Conservation (phyloP, 2,329 filamentous ascomycete genomes). For the Scedosporium apiospermum region DNA sequence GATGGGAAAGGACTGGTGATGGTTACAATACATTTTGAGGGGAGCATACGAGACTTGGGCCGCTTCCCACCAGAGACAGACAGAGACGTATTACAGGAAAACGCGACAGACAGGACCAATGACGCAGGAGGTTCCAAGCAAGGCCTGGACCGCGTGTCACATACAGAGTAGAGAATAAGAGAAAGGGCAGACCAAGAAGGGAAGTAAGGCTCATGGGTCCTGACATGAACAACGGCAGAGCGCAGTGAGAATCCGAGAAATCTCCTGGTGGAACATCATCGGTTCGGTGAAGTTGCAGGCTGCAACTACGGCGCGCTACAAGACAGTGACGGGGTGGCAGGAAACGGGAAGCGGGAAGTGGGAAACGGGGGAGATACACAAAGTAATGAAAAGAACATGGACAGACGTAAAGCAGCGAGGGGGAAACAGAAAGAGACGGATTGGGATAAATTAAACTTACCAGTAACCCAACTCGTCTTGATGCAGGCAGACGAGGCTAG, state of each 20-base stretch:
- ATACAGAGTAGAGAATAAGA: background rate
- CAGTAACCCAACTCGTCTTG: background rate
- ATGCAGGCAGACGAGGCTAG: background rate
- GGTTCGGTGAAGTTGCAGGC: background rate
- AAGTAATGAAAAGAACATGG: background rate
- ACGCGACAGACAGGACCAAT: background rate
- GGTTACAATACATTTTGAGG: background rate
- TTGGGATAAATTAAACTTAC: background rate
- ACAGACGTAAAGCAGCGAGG: background rate
- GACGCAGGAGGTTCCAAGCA: background rate
- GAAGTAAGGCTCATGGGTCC: background rate
- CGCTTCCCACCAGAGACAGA: background rate
- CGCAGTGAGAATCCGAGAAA: background rate
- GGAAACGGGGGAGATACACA: background rate
- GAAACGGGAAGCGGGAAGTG: background rate
- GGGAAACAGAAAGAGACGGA: background rate
- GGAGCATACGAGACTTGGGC: background rate
- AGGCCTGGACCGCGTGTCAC: background rate
- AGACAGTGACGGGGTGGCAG: background rate
- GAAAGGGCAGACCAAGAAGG: background rate
- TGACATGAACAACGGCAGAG: background rate
- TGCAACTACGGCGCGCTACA: background rate
- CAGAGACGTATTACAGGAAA: background rate
- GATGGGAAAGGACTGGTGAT: background rate
- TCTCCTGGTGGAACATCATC: background rate